Evolutionary conservation across 2,329 filamentous ascomycete genomes (phyloP), one percentile per base, ranked within the genome.

Genomic region (Aspergillus quadrilineatus): DNA sequence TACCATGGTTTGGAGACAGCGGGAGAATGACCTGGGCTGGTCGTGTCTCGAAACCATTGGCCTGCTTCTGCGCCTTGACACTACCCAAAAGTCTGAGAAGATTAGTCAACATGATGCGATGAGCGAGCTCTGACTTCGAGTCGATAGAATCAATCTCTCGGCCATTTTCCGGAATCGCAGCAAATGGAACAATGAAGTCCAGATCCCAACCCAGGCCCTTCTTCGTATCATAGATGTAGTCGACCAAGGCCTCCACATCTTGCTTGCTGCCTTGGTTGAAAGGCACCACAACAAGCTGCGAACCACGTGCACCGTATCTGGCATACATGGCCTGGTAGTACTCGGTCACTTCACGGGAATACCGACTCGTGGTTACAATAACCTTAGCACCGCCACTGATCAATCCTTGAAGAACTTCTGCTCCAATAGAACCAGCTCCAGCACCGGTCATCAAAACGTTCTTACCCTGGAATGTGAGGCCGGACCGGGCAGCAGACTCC

Each of bases 191-290:
- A 60, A 99, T 88, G 73, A 88, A 96, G 77, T 99, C 94, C 37
- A 99, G 85, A 76, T 99, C 94, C 94, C 95, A 99, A 63, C 94
- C 94, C 8, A 99, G 88, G 62, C 95, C 95, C 72, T 88, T 92
- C 87, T 97, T 99, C 61, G 89, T 76, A 71, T 97, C 93, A 73
- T 97, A 99, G 71, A 99, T 95, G 80, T 97, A 99, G 59, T 97
- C 85, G 51, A 99, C 82, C 6, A 99, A 83, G 46, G 92, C 92
- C 74, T 97, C 91, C 36, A 97, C 90, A 72, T 99, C 94, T 75
- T 97, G 93, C 79, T 97, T 95, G 80, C 93, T 97, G 62, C 93
- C 94, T 75, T 97, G 92, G 77, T 99, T 99, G 85, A 99, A 99
- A 49, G 95, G 94, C 54, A 97, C 95, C 54, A 99, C 94, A 41